Base-by-base conservation (phyloP, 1,139 yeast species). In the Candida pseudocylindracea region DNA sequence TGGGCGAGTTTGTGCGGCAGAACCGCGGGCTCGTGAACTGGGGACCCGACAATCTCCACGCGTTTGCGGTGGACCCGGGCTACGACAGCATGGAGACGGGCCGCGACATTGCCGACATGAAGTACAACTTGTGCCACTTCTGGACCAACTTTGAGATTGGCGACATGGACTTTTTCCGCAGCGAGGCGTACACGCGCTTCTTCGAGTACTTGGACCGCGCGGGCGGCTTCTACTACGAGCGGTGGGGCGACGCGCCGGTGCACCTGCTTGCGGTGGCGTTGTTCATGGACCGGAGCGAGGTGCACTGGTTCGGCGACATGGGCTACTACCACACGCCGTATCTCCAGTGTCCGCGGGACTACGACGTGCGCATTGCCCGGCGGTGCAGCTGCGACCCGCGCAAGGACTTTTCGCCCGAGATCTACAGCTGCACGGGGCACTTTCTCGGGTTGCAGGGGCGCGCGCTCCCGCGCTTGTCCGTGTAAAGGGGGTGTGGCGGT, bases 211-310 rank as follows among this genome's bases (percentile, higher is more conserved):
- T 83, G 42, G 95, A 83, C 49, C 46, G 58, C 37, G 61, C 73
- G 1, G 94, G 94, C 29, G 92, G 92, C 3, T 83, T 83, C 55
- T 83, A 78, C 55, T 83, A 83, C 50, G 94, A 83, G 50, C 62
- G 94, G 48, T 83, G 95, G 95, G 94, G 94, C 27, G 94, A 83
- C 51, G 94, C 94, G 0, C 94, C 94, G 6, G 69, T 81, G 20
- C 94, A 81, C 53, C 72, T 93, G 3, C 67, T 81, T 39, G 85
- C 88, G 2, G 91, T 81, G 1, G 60, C 92, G 0, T 57, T 76
- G 36, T 63, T 81, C 48, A 52, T 79, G 40, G 66, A 73, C 38
- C 66, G 63, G 42, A 62, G 63, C 37, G 64, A 75, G 45, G 56
- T 81, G 33, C 92, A 80, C 49, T 79, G 66, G 57, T 81, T 81